Conservation (phyloP, 805 yeast genomes). For the Ogataea trehalophila region DNA sequence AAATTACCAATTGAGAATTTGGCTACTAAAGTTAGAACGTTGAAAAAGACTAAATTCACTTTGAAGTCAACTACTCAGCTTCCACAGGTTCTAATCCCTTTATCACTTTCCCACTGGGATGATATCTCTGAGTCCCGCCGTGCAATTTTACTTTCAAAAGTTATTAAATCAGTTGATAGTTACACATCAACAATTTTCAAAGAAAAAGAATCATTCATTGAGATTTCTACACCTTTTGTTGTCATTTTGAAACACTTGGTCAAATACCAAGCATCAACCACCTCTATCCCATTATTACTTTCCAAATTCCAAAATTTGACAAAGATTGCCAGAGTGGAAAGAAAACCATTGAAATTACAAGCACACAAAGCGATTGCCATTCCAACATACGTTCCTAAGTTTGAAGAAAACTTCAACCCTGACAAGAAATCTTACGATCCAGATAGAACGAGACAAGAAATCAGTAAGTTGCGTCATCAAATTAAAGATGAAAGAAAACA, state of each 20-base stretch:
- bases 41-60: slow-evolving; percentile 18
- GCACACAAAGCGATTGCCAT: slow-evolving; percentile 80
- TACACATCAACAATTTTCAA: slow-evolving; percentile 44
- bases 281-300: slow-evolving; percentile 31
- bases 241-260: slow-evolving; percentile 37
- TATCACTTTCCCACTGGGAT: slow-evolving; percentile 14
- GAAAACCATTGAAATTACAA: slow-evolving; percentile 75
- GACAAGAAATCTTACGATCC: slow-evolving; percentile 89
- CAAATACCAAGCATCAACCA: slow-evolving; percentile 32
- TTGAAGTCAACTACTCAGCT: slow-evolving; percentile 9
- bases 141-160: slow-evolving; percentile 31
- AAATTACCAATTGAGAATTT: slow-evolving; percentile 16
- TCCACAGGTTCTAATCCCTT: slow-evolving; percentile 4
- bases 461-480: slow-evolving; percentile 75
- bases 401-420: slow-evolving; percentile 94
- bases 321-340: slow-evolving; percentile 43
- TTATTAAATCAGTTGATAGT: slow-evolving; percentile 30
- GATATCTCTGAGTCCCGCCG: slow-evolving; percentile 10
- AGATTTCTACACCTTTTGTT: slow-evolving; percentile 47
- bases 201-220: slow-evolving; percentile 57
- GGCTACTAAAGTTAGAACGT: slow-evolving; percentile 15
- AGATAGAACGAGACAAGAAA: slow-evolving; percentile 75
- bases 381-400: slow-evolving; percentile 81
- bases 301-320: slow-evolving; percentile 45
- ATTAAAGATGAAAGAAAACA: slow-evolving; percentile 89